Percentiles rank a stretch among this genome's conserved stretches.
These are phyloP conservation scores for Boletus rubroflammeus DNA, from an alignment of 768 basidiomycete genomes.

Conservation along the genomic window DNA sequence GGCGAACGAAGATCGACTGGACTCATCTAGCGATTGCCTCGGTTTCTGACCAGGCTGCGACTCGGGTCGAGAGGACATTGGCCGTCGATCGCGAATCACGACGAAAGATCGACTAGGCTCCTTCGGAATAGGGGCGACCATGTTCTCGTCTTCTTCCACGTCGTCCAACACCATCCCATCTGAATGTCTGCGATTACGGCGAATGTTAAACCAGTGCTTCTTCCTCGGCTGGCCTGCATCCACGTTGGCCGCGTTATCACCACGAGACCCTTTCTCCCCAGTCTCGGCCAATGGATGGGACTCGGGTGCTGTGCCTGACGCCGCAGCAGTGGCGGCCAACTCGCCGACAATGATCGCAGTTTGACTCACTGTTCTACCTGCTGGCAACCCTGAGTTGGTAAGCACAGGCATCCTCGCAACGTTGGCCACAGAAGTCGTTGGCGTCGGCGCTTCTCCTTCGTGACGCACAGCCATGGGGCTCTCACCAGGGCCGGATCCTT, in stretches of 20 bases:
- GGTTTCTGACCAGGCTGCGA: slow-evolving; percentile 19
- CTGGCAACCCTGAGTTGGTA: slow-evolving; percentile 38
- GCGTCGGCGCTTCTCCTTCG: slow-evolving; percentile 45
- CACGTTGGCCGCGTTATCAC: slow-evolving; percentile 30
- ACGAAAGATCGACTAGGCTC: slow-evolving; percentile 59
- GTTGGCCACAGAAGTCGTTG: slow-evolving; percentile 47
- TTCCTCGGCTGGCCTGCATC: slow-evolving; percentile 52
- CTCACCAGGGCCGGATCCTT: slow-evolving; percentile 24
- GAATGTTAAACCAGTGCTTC: slow-evolving; percentile 67
- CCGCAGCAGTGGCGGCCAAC: slow-evolving; percentile 26
- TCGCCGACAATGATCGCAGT: slow-evolving; percentile 79
- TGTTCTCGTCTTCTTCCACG: slow-evolving; percentile 21
- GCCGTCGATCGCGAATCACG: slow-evolving; percentile 57
- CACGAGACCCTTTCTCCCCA: slow-evolving; percentile 16
- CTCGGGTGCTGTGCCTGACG: slow-evolving; percentile 17
- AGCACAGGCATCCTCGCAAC: slow-evolving; percentile 41
- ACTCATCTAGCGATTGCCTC: slow-evolving; percentile 30
- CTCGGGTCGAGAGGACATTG: slow-evolving; percentile 34
- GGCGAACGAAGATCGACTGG: slow-evolving; percentile 25
- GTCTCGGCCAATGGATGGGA: slow-evolving; percentile 20
- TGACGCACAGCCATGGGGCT: slow-evolving; percentile 22
- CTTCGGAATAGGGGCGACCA: slow-evolving; percentile 28
- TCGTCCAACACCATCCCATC: slow-evolving; percentile 43
- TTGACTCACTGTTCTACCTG: slow-evolving; percentile 77
- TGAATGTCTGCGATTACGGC: slow-evolving; percentile 57